Base-by-base conservation (phyloP, 2,329 filamentous ascomycete genomes). In the Paecilomyces niveus region DNA sequence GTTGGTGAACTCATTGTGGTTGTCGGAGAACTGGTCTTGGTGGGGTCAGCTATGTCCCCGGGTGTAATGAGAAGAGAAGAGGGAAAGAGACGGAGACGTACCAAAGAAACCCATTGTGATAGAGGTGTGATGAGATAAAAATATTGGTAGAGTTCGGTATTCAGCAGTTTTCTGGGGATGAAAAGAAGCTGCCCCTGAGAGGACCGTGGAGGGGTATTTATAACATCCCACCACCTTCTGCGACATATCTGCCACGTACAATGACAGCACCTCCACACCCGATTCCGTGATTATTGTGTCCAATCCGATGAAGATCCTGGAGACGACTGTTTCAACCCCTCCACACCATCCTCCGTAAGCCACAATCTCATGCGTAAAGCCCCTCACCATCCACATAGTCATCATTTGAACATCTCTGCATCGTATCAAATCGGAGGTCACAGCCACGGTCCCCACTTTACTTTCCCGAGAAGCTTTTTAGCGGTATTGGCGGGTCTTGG, bases 41-140 rank as follows among this genome's bases (percentile, higher is more conserved):
- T 11, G 51, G 54, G 57, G 45, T 58, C 54, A 31, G 57, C 56
- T 57, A 53, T 7, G 51, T 26, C 22, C 24, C 21, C 7, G 18
- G n/a, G 31, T 13, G 53, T 61, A 22, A 65, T 45, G 60, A 80
- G 70, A 59, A 77, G 72, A 59, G 73, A 73, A 57, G 78, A 75
- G 67, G 74, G 77, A 79, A 29, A n/a, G 9, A 29, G 3, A 59
- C 8, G 24, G 31, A 29, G 11, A 59, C 59, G 29, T 63, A 68
- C 65, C 32, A 58, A 68, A 68, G 57, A 58, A 68, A 60, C 62
- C 63, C 67, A 68, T 68, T 57, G 18, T 67, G 64, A 62, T 26
- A 26, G 51, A 26, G 18, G n/a, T n/a, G n/a, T n/a, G 2, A 26
- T 15, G 15, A 53, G 51, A 55, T n/a, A n/a, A 13, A 58, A 29